phyloP scores from a whole-genome alignment of 345 rosid species.

The Boechera retrofracta region DNA sequence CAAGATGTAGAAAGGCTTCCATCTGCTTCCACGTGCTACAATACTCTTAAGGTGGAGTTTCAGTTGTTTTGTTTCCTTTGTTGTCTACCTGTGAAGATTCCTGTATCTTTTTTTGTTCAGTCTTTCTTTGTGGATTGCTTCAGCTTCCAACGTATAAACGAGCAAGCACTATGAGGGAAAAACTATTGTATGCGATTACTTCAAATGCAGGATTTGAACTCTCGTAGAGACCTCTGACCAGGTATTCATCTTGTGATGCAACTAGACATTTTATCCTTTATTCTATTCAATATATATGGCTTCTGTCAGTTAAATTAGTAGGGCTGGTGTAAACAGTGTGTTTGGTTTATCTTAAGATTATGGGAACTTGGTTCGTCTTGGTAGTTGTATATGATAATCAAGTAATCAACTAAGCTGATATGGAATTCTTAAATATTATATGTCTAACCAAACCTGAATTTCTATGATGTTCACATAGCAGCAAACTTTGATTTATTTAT shows the following conservation, averaged over 20 bases:
- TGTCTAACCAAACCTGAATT: conserved; percentile 25
- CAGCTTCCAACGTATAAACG: conserved; percentile 97
- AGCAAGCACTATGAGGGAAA: conserved; percentile 85
- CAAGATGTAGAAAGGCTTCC: conserved; percentile 98
- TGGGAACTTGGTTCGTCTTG: conserved; percentile 16
- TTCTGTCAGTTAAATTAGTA: conserved; percentile 1
- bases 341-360: conserved; percentile 22
- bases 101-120: conserved; percentile 17
- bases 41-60: conserved; percentile 85
- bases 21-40: conserved; percentile 98
- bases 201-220: conserved; percentile 98
- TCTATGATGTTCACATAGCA: conserved; percentile 10
- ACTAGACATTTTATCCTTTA: conserved; percentile 40
- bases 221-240: conserved; percentile 58
- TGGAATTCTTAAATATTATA: neutral
- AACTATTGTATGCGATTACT: conserved; percentile 91
- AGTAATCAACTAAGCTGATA: conserved; percentile 9
- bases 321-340: neutral
- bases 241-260: conserved; percentile 30
- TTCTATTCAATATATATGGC: neutral
- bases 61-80: conserved; percentile 10
- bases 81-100: conserved; percentile 12
- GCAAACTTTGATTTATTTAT: conserved; percentile 13
- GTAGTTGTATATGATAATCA: conserved; percentile 22
- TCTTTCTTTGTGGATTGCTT: conserved; percentile 46